Evolutionary conservation across 768 basidiomycete species (phyloP).

Genomic region (Boletus rufocinnamomeus): DNA sequence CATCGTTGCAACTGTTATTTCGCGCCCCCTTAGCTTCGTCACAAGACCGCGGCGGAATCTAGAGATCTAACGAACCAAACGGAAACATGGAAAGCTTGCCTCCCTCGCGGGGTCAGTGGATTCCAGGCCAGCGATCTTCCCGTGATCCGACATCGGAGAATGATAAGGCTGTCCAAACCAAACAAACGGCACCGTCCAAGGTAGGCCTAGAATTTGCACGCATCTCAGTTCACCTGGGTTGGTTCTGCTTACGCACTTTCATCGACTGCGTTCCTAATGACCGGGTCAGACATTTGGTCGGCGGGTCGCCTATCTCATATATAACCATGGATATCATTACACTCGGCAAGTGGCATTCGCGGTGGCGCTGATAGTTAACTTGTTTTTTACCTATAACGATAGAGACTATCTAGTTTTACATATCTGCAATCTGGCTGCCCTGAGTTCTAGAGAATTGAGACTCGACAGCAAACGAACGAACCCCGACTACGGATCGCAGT

Average conservation of each 20-base stretch:
- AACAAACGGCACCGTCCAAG: neutral
- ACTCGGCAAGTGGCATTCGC: slow-evolving; percentile 39
- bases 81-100: neutral
- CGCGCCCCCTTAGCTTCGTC: neutral
- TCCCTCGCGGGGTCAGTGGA: neutral
- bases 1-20: neutral
- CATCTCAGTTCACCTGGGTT: slow-evolving; percentile 45
- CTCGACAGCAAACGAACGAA: neutral
- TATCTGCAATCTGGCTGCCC: too few relatives aligned
- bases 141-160: neutral
- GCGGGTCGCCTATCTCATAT: slow-evolving; percentile 10
- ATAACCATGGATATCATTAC: slow-evolving; percentile 39
- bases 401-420: neutral
- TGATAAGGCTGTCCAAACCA: too few relatives aligned
- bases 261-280: too few relatives aligned
- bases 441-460: neutral
- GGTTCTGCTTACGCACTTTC: slow-evolving; percentile 41
- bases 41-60: neutral
- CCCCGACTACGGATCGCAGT: neutral
- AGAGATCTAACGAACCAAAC: neutral
- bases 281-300: neutral
- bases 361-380: slow-evolving; percentile 38
- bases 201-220: slow-evolving; percentile 24
- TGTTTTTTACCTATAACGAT: too few relatives aligned
- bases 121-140: neutral